Conservation (phyloP, 768 basidiomycete genomes). For the Suillus subalutaceus region DNA sequence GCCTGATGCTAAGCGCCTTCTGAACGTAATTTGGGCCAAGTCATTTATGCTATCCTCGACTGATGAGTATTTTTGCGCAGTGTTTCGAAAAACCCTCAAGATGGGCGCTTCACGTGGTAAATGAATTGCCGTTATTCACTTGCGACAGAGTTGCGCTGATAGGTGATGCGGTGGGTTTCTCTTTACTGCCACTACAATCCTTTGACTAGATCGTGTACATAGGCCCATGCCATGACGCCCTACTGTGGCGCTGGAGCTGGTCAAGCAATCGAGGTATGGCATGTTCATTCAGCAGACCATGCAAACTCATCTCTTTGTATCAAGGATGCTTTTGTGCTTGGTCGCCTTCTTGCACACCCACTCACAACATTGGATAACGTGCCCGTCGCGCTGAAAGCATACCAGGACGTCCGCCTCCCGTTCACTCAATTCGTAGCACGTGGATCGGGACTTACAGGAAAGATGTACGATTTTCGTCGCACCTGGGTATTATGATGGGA, state of each 20-base stretch:
- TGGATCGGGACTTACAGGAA: conserved; percentile 13
- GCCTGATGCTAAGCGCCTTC: conserved; percentile 30
- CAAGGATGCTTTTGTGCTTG: conserved; percentile 27
- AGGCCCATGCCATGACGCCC: conserved; percentile 51
- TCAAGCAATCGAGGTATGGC: conserved; percentile 54
- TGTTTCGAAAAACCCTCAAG: conserved; percentile 36
- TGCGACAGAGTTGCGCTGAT: conserved; percentile 37
- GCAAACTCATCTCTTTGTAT: background rate
- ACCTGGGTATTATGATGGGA: conserved; percentile 14
- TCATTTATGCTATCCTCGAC: background rate
- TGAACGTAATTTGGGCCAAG: conserved; percentile 9
- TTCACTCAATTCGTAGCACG: conserved; percentile 17
- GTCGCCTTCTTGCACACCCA: conserved; percentile 27
- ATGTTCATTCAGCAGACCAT: background rate
- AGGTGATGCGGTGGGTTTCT: background rate
- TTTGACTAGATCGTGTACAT: background rate
- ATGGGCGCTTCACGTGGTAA: conserved; percentile 47
- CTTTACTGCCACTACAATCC: background rate
- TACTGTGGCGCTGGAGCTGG: conserved; percentile 63
- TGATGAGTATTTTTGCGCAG: conserved; percentile 23
- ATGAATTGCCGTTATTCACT: conserved; percentile 39
- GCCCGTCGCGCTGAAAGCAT: background rate
- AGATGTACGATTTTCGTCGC: conserved; percentile 20
- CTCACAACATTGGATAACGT: conserved; percentile 4
- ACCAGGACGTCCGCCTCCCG: conserved; percentile 21